Evolutionary conservation across 129 eudicot genomes (phyloP).

Genomic region (Flaveria brownii): DNA sequence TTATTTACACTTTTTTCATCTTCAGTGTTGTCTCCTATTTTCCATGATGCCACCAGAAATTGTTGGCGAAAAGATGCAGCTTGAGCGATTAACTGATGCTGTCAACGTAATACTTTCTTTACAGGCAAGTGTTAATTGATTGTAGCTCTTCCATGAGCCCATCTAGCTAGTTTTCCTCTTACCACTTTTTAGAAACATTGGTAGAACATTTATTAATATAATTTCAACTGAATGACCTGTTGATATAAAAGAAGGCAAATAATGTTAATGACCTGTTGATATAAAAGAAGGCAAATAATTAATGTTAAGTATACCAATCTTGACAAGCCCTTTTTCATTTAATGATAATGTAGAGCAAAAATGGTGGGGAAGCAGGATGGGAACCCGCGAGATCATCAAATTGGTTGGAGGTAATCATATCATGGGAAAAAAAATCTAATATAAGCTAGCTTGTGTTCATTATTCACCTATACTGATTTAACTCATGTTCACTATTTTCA

Average conservation of each 20-base stretch:
- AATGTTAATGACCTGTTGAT: too few species aligned
- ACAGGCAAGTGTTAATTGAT: slow-evolving; percentile 42
- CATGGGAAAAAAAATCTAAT: too few species aligned
- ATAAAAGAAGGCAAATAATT: too few species aligned
- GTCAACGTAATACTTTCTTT: slow-evolving; percentile 62
- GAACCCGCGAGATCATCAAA: slow-evolving; percentile 64
- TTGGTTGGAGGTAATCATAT: slow-evolving; percentile 62
- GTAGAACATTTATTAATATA: too few species aligned
- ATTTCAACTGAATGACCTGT: too few species aligned
- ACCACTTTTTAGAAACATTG: too few species aligned
- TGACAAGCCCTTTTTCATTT: not conserved
- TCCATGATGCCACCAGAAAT: slow-evolving; percentile 67
- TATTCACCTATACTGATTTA: not conserved
- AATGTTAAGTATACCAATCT: not conserved
- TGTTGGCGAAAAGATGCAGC: slow-evolving; percentile 57
- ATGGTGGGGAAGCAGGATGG: slow-evolving; percentile 80
- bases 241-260: too few species aligned
- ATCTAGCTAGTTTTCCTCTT: too few species aligned
- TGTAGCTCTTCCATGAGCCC: not conserved
- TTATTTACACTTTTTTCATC: slow-evolving; percentile 4
- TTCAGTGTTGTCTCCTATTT: slow-evolving; percentile 65
- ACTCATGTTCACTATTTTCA: slow-evolving; percentile 21
- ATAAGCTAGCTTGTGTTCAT: not conserved
- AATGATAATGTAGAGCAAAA: slow-evolving; percentile 60
- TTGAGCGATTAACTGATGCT: slow-evolving; percentile 44